Evolutionary conservation across 2,329 filamentous ascomycete species (phyloP), one percentile per base, ranked within the genome.

Genomic region (Paradendryphiella salina): DNA sequence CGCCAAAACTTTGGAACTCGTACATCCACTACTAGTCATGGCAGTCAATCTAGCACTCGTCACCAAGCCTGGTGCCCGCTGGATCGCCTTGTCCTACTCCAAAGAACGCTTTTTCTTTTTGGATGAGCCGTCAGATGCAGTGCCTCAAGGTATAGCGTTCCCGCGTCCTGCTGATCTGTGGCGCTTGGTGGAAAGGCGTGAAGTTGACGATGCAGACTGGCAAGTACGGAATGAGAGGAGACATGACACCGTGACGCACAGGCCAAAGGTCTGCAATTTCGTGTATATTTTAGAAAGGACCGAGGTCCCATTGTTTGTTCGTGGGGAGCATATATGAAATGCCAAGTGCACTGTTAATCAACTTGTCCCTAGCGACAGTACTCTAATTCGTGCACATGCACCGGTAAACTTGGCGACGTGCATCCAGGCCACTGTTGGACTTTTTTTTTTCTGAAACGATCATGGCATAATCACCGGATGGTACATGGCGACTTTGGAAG

Each of bases 41-140:
- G 73, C 73, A 11, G 62, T 76, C 2, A 70, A 77, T 50, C 60
- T 77, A 6, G 74, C 75, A 1, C 60, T 70, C 3, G 49, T 75
- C 4, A 63, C 73, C 0, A 72, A 67, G 39, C 71, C 73, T 2
- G 63, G 62, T 4, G 72, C 65, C 4, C 63, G 61, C 17, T 77
- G 75, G 75, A 68, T 77, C 38, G 57, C 67, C 4, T 51, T 76
- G 3, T 75, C 73, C 0, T 77, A 76, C 52, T 73, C 71, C 0
- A 56, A 59, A n/a, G 70, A 73, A 15, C 68, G 75, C 11, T 77
- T 74, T 42, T 69, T 69, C 1, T 76, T 75, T 41, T 10, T 52
- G 28, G 43, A 52, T 42, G 1, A 11, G 5, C 15, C 43, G 6
- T 33, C 37, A n/a, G 49, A 52, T 35, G 72, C 3, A 11, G 37